phyloP scores from a whole-genome alignment of 2,329 filamentous ascomycete genomes.

The Trichoderma brevicompactum region DNA sequence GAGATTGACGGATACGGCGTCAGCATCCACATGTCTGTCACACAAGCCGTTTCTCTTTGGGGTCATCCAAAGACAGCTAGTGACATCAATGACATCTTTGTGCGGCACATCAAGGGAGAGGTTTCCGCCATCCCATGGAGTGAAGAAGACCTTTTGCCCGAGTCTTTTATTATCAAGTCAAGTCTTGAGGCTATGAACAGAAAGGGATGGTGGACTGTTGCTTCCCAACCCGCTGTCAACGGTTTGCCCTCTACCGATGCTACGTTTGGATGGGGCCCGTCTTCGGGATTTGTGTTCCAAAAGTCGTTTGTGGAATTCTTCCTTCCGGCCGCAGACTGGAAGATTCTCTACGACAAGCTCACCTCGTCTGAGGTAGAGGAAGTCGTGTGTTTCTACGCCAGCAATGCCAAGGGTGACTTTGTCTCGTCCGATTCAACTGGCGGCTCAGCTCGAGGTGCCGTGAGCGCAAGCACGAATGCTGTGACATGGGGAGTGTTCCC shows the following conservation, averaged over 20 bases:
- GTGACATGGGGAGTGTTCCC: slow-evolving; percentile 97
- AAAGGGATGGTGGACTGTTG: slow-evolving; percentile 93
- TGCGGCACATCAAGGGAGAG: slow-evolving; percentile 77
- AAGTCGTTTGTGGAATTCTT: slow-evolving; percentile 99
- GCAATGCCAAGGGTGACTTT: slow-evolving; percentile 78
- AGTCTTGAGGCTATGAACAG: slow-evolving; percentile 76
- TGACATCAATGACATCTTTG: slow-evolving; percentile 82
- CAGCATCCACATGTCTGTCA: slow-evolving; percentile 88
- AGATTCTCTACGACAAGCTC: slow-evolving; percentile 66
- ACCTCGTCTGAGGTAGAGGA: slow-evolving; percentile 61
- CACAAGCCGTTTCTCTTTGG: slow-evolving; percentile 84
- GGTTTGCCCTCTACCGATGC: slow-evolving; percentile 75
- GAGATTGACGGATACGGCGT: slow-evolving; percentile 98
- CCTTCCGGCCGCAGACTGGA: slow-evolving; percentile 75
- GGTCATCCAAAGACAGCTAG: slow-evolving; percentile 69
- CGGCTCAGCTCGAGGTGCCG: slow-evolving; percentile 40
- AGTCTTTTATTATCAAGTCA: slow-evolving; percentile 79
- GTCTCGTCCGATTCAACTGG: slow-evolving; percentile 65
- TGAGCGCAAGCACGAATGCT: slow-evolving; percentile 73
- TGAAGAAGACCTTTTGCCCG: slow-evolving; percentile 82
- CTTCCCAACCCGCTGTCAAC: slow-evolving; percentile 92
- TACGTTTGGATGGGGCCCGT: slow-evolving; percentile 92
- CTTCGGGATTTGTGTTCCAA: slow-evolving; percentile 93
- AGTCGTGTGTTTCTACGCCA: slow-evolving; percentile 84
- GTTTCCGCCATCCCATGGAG: slow-evolving; percentile 89